Evolutionary conservation across 2,329 filamentous ascomycete genomes (phyloP), one percentile per base, ranked within the genome.

Genomic region (Hypocrella siamensis): DNA sequence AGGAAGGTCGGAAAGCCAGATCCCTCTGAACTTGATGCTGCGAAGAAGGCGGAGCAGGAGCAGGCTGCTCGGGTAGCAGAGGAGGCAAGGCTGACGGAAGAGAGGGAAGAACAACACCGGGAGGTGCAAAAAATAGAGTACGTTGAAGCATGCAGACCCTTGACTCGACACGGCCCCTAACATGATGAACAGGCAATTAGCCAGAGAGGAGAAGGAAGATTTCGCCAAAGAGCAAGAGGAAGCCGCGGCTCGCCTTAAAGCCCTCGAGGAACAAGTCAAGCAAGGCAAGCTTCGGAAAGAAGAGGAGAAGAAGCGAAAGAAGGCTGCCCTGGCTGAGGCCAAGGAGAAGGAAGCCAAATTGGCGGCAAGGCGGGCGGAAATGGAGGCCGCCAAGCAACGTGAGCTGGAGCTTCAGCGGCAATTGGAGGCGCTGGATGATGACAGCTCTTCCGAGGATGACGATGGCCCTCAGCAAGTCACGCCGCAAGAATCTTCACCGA

Each of bases 281-380:
- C 82, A 86, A 49, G 84, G 86, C 46, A 98, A 96, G 61, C 60
- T 96, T 32, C 88, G 84, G 65, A 96, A 93, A 57, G 81, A 92
- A 43, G 90, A 98, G 53, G 90, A 94, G 59, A 94, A 93, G 64
- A 82, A 78, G 40, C 79, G 72, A 45, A 90, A 85, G 63, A 86
- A 93, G 60, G 88, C 84, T 16, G 85, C 85, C 8, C 66, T 81
- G 47, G 80, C 79, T 31, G 83, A 90, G 43, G 74, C 85, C 6
- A 88, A 84, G 54, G 83, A 93, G 45, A 86, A 92, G 51, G 88
- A 96, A 52, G 65, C 75, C 32, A 79, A 80, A 51, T 63, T 94
- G 40, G 82, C 82, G 17, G 79, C 81, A 22, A 82, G 90, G 46
- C 76, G 83, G 43, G 86, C 83, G 2, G 88, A 98, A 55, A 79